A percentile compares a stretch with the other conserved stretches of the same genome.
Evolutionary conservation across 2,329 filamentous ascomycete genomes (phyloP).

Genomic region (Karstenula rhodostoma): DNA sequence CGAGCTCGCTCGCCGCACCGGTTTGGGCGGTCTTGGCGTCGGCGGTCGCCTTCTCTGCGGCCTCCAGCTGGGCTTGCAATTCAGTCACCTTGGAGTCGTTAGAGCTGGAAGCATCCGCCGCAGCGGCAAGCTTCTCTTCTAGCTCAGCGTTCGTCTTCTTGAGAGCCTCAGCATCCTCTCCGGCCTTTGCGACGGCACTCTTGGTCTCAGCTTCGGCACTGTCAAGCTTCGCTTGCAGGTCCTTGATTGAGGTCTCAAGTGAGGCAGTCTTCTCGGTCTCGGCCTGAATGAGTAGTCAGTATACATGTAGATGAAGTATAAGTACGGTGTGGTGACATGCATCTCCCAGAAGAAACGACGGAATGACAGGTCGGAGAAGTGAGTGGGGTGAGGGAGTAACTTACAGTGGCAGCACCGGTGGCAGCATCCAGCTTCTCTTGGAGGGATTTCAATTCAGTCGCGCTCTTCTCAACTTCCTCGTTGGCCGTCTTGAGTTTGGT

Average conservation of each 20-base stretch:
- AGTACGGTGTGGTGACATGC: too few relatives aligned
- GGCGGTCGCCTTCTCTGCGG: background rate
- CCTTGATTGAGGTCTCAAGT: conserved; percentile 4
- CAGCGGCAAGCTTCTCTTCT: background rate
- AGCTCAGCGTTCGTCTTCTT: conserved; percentile 10
- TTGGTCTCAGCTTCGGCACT: background rate
- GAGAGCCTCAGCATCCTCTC: conserved; percentile 6
- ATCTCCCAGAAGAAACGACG: background rate
- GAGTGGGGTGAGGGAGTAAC: background rate
- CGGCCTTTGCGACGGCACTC: background rate
- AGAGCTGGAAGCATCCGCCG: conserved; percentile 2
- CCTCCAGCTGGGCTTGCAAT: background rate
- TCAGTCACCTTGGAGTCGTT: conserved; percentile 8
- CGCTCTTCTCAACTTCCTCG: conserved; percentile 3
- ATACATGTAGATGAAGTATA: background rate
- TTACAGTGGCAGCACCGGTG: conserved; percentile 13
- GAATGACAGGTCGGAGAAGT: background rate
- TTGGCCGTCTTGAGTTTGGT: conserved; percentile 13
- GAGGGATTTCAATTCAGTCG: background rate
- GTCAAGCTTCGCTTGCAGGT: conserved; percentile 4
- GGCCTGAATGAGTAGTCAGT: background rate
- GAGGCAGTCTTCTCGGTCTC: background rate
- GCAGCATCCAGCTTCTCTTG: conserved; percentile 15
- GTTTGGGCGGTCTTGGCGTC: conserved; percentile 3
- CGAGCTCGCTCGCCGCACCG: conserved; percentile 5